Base-by-base conservation (phyloP, 1,284 basidiomycete genomes). In the Puccinia novopanici region DNA sequence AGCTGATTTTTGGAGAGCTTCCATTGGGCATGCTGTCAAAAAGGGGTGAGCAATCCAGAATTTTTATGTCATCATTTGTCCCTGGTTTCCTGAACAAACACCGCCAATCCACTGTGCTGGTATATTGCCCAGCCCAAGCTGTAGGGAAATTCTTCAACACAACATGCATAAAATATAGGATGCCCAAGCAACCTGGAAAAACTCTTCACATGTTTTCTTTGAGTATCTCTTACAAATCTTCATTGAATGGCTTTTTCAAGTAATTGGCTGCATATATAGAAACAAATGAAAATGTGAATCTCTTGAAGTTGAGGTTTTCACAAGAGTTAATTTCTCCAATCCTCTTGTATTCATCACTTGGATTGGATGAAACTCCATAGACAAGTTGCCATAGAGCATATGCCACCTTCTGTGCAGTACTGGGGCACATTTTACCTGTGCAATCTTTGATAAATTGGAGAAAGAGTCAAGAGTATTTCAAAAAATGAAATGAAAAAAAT, bases 181-280 rank as follows among this genome's bases (percentile, higher is more conserved):
- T 52, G 3, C 70, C 70, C 30, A 72, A 72, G 30, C 48, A 72
- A 17, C 70, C 70, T 52, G 70, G 45, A 55, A 72, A 72, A 19
- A 48, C 70, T 40, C 70, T 6, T n/a, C 2, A 5, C 24, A 19
- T 40, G 48, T 55, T 52, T n/a, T 72, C 70, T 22, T 40, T 5
- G 22, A 72, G 52, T 37, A 72, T 72, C 1, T 1, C 3, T n/a
- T 13, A 55, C 12, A 52, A 17, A n/a, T 72, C 50, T 15, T 52
- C 45, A n/a, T 42, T 19, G 4, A 17, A 52, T 72, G 68, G 68
- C 42, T n/a, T 48, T 50, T 50, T 5, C 50, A 72, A 54, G 30
- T 72, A 54, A 2, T 37, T 40, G 4, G n/a, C 8, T 9, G n/a
- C 9, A 19, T 52, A 52, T 48, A 72, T 72, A 9, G 24, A 3